Conservation (phyloP, 805 yeast genomes). For the Brettanomyces naardenensis region DNA sequence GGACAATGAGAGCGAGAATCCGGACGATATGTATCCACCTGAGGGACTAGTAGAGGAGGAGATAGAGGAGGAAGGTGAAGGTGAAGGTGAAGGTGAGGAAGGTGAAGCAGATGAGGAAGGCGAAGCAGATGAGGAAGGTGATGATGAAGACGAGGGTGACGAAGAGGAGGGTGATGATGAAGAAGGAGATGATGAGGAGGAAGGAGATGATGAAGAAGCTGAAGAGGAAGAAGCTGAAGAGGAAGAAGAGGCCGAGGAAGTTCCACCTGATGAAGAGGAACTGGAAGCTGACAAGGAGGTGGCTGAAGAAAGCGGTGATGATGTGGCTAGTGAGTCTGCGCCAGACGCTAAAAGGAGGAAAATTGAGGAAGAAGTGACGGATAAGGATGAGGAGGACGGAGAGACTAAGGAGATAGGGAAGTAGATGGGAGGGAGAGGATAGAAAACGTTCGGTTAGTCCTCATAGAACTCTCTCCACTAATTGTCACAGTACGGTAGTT, state of each 20-base stretch:
- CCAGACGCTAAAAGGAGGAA: constrained; percentile 19
- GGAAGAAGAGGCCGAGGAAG: constrained; percentile 23
- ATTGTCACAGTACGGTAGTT: too few species aligned
- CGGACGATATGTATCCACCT: constrained; percentile 68
- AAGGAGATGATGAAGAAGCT: constrained; percentile 24
- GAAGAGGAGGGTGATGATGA: constrained; percentile 23
- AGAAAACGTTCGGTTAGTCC: too few species aligned
- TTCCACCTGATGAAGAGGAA: constrained; percentile 29
- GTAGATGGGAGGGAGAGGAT: constrained; percentile 7
- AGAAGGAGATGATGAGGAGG: constrained; percentile 13
- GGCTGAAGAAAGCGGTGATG: constrained; percentile 24
- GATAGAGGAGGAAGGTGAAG: constrained; percentile 46
- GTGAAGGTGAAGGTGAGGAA: constrained; percentile 51
- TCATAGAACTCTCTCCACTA: too few species aligned
- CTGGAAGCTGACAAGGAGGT: constrained; percentile 34
- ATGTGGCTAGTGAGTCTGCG: constrained; percentile 13
- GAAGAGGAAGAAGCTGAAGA: constrained; percentile 28
- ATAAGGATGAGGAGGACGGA: constrained; percentile 14
- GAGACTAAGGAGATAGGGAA: constrained; percentile 9
- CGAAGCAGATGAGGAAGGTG: constrained; percentile 33
- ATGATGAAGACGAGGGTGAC: constrained; percentile 25
- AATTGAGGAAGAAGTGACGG: constrained; percentile 19
- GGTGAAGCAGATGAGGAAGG: constrained; percentile 37
- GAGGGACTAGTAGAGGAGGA: constrained; percentile 57
- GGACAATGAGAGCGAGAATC: constrained; percentile 59